Evolutionary conservation across 2,329 filamentous ascomycete genomes (phyloP).

Genomic region (Tolypocladium amazonense): DNA sequence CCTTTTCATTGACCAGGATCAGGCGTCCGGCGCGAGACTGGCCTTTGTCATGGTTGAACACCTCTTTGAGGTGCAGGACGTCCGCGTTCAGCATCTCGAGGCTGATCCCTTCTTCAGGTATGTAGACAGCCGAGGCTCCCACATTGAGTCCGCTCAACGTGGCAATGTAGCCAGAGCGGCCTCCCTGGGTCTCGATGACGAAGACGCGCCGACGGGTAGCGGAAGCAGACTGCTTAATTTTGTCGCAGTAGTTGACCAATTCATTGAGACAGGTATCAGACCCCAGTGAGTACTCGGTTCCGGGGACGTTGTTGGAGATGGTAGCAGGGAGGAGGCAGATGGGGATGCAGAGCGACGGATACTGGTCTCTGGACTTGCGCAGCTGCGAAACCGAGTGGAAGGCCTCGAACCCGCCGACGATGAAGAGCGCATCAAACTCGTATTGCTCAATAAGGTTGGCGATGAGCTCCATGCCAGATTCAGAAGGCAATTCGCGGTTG

Average conservation of each 20-base stretch:
- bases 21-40: slow-evolving; percentile 85
- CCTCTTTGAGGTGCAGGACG: slow-evolving; percentile 77
- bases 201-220: slow-evolving; percentile 90
- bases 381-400: slow-evolving; percentile 88
- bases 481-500: slow-evolving; percentile 82
- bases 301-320: slow-evolving; percentile 96
- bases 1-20: slow-evolving; percentile 94
- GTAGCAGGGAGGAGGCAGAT: slow-evolving; percentile 90
- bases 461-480: slow-evolving; percentile 72
- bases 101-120: slow-evolving; percentile 89
- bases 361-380: slow-evolving; percentile 66
- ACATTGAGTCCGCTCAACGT: slow-evolving; percentile 86
- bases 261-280: slow-evolving; percentile 96
- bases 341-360: slow-evolving; percentile 82
- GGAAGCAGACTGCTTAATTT: slow-evolving; percentile 93
- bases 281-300: slow-evolving; percentile 92
- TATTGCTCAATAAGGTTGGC: slow-evolving; percentile 77
- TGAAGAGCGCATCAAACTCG: slow-evolving; percentile 82
- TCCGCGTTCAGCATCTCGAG: slow-evolving; percentile 88
- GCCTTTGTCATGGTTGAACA: slow-evolving; percentile 77
- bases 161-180: slow-evolving; percentile 86
- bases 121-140: slow-evolving; percentile 88
- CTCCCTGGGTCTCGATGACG: slow-evolving; percentile 95
- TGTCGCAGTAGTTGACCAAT: slow-evolving; percentile 89
- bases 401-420: slow-evolving; percentile 92